Evolutionary conservation across 2,329 filamentous ascomycete species (phyloP).

Genomic region (Apiospora rasikravindrae): DNA sequence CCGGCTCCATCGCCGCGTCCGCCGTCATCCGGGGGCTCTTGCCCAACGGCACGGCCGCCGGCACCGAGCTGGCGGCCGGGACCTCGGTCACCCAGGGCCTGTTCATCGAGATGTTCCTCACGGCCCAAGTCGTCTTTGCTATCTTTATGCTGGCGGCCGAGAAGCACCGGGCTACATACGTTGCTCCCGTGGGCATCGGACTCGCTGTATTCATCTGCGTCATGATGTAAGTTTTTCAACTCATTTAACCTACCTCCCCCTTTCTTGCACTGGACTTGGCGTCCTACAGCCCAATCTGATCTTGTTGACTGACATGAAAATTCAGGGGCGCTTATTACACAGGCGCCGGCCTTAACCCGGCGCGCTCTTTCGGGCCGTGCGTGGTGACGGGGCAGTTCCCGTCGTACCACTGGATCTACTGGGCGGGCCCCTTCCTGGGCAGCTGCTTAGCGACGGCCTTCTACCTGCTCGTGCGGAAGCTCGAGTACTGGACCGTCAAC

Average conservation of each 20-base stretch:
- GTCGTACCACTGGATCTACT: constrained; percentile 22
- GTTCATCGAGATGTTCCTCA: constrained; percentile 21
- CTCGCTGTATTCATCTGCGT: constrained; percentile 16
- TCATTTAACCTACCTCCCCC: not conserved
- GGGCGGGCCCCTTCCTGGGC: constrained; percentile 9
- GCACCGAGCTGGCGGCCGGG: constrained; percentile 11
- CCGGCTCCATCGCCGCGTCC: constrained; percentile 16
- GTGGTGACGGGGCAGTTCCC: constrained; percentile 11
- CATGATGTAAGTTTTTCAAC: constrained; percentile 13
- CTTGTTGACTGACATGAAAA: not conserved
- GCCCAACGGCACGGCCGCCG: not conserved
- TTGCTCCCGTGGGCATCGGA: constrained; percentile 19
- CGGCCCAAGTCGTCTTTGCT: constrained; percentile 19
- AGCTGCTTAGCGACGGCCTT: constrained; percentile 16
- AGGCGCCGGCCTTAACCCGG: constrained; percentile 16
- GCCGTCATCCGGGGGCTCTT: constrained; percentile 14
- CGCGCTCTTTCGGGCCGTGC: constrained; percentile 18
- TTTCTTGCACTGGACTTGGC: not conserved
- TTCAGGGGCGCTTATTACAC: constrained; percentile 17
- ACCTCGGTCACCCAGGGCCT: constrained; percentile 18
- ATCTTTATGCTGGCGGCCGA: constrained; percentile 22
- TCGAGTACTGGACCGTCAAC: constrained; percentile 21
- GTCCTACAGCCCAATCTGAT: not conserved
- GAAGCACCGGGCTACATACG: constrained; percentile 19
- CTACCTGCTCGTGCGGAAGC: constrained; percentile 14